Evolutionary conservation across 345 rosid species (phyloP).

Genomic region (Populus euphratica): DNA sequence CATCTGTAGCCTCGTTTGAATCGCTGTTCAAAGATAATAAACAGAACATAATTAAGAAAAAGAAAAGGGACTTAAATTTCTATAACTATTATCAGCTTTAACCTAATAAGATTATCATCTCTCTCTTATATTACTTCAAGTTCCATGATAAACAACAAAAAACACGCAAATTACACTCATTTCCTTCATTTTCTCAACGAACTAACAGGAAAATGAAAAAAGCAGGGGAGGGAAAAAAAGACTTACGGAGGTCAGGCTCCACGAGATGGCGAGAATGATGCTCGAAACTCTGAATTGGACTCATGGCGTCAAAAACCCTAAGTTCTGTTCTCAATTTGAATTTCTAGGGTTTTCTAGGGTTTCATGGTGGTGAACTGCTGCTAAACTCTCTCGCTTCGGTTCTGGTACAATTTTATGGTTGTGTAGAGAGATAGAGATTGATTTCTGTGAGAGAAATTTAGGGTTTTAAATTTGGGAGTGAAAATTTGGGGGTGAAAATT

Average conservation of each 20-base stretch:
- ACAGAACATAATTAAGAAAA: background rate
- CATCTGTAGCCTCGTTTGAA: constrained; percentile 75
- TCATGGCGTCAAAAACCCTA: constrained; percentile 41
- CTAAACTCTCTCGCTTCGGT: background rate
- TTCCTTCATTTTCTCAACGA: background rate
- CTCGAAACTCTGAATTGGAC: constrained; percentile 97
- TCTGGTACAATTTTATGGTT: background rate
- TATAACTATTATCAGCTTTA: background rate
- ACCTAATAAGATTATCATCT: background rate
- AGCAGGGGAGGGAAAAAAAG: background rate
- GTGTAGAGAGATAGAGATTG: background rate
- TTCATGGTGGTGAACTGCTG: background rate
- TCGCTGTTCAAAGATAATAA: constrained; percentile 46
- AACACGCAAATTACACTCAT: background rate
- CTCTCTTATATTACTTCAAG: background rate
- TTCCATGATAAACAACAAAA: background rate
- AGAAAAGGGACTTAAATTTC: background rate
- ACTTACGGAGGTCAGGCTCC: constrained; percentile 70
- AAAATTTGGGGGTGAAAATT: background rate
- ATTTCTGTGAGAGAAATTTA: background rate
- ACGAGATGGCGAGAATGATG: constrained; percentile 81
- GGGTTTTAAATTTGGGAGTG: background rate
- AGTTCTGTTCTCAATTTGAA: background rate
- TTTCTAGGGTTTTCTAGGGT: background rate
- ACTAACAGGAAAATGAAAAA: constrained; percentile 3